Percentiles rank a stretch among this genome's conserved stretches.
These are phyloP conservation scores for Pseudogymnoascus sp. DNA, from an alignment of 2,329 filamentous ascomycete species.

Conservation along the genomic window DNA sequence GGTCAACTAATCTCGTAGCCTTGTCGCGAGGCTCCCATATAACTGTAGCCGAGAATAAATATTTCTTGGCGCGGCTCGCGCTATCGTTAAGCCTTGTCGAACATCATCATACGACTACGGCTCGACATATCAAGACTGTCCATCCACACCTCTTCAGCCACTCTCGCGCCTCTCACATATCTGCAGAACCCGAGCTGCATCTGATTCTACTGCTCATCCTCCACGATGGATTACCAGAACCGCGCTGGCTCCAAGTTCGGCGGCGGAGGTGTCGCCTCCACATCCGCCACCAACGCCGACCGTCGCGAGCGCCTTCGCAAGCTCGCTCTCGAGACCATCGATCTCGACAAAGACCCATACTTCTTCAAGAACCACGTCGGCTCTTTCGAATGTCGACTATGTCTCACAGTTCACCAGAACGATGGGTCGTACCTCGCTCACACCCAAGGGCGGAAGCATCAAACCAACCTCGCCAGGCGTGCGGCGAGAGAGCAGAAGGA, in stretches of 20 bases:
- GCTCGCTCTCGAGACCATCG: conserved; percentile 96
- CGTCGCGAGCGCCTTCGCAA: conserved; percentile 94
- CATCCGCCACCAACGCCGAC: conserved; percentile 90
- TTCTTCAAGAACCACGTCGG: conserved; percentile 99
- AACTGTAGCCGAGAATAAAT: conserved; percentile 6
- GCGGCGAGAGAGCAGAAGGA: conserved; percentile 94
- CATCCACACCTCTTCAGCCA: not conserved
- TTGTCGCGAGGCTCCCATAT: conserved; percentile 4
- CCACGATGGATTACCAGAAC: conserved; percentile 70
- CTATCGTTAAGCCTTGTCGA: not conserved
- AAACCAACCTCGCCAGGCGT: conserved; percentile 92
- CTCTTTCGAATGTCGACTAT: conserved; percentile 94
- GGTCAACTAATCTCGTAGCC: conserved; percentile 1
- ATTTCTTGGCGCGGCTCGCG: conserved; percentile 7
- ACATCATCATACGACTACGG: not conserved
- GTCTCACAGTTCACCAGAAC: conserved; percentile 95
- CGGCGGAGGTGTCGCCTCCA: conserved; percentile 89
- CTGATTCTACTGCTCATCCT: not conserved
- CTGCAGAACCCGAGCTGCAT: not conserved
- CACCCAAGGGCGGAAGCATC: conserved; percentile 97
- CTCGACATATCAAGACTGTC: not conserved
- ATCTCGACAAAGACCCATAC: conserved; percentile 98
- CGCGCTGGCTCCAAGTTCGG: conserved; percentile 96
- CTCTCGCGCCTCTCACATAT: not conserved
- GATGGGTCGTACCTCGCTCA: conserved; percentile 98